Conservation (phyloP, 1,139 yeast genomes). For the Taphrina flavorubra region DNA sequence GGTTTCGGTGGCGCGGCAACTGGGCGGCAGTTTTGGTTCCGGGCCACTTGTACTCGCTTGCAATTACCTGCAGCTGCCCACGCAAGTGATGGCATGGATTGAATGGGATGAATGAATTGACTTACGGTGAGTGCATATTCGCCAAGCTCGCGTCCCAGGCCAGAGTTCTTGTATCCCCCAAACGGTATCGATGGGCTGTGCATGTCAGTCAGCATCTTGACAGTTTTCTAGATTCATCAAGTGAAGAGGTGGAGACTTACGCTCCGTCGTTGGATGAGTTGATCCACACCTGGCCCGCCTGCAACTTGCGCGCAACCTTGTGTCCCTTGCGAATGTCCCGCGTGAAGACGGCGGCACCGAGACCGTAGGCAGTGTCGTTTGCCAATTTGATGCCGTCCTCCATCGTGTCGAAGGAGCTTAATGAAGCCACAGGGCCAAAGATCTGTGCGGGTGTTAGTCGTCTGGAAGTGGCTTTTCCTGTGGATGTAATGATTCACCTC, state of each 20-base stretch:
- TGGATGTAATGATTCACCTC: conserved; percentile 53
- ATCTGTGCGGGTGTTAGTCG: conserved; percentile 52
- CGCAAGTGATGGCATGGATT: too few relatives aligned
- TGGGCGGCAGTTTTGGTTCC: background rate
- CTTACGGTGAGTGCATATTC: conserved; percentile 63
- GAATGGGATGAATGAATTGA: background rate
- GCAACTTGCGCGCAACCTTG: conserved; percentile 65
- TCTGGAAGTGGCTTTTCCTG: too few relatives aligned
- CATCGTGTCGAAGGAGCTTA: conserved; percentile 68
- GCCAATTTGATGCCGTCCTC: conserved; percentile 76
- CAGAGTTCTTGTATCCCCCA: conserved; percentile 87
- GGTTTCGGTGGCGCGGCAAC: background rate
- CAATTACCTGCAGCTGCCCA: too few relatives aligned
- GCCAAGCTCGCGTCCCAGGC: conserved; percentile 94
- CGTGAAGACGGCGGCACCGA: conserved; percentile 85
- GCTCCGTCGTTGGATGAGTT: conserved; percentile 60
- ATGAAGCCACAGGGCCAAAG: conserved; percentile 88
- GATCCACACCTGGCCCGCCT: conserved; percentile 86
- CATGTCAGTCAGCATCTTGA: background rate
- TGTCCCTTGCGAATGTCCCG: conserved; percentile 65
- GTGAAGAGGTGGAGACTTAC: background rate
- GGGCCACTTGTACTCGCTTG: background rate
- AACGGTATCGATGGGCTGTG: conserved; percentile 56
- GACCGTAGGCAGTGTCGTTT: conserved; percentile 76
- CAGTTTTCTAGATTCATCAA: background rate